Evolutionary conservation across 1,284 basidiomycete genomes (phyloP).

Genomic region (Heliocybe sulcata): DNA sequence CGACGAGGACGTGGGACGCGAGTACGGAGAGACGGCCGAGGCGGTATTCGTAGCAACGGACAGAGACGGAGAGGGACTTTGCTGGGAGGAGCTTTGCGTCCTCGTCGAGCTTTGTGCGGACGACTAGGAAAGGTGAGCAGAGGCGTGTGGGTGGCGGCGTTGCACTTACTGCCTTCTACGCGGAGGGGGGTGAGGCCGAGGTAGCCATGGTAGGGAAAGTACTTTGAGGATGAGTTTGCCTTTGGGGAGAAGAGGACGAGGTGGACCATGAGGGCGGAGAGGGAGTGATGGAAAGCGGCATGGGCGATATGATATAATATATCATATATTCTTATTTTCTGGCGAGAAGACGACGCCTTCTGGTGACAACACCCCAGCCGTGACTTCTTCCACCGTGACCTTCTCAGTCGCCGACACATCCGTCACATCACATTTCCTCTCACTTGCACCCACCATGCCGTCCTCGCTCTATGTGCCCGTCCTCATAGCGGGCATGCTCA

Average conservation of each 20-base stretch:
- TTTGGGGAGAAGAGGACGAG: slow-evolving; percentile 48
- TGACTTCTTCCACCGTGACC: background rate
- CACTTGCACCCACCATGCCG: slow-evolving; percentile 18
- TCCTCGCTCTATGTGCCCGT: slow-evolving; percentile 34
- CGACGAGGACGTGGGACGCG: slow-evolving; percentile 58
- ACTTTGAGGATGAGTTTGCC: slow-evolving; percentile 63
- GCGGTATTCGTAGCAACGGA: slow-evolving; percentile 75
- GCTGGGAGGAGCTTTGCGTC: slow-evolving; percentile 61
- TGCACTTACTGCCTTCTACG: slow-evolving; percentile 61
- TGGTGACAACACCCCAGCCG: background rate
- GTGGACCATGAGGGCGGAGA: slow-evolving; percentile 43
- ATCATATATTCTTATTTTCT: background rate
- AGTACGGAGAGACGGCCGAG: slow-evolving; percentile 47
- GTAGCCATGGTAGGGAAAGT: slow-evolving; percentile 71
- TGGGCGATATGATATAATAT: background rate
- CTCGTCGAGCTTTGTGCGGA: slow-evolving; percentile 62
- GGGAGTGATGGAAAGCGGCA: background rate
- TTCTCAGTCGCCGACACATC: background rate
- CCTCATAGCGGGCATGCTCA: slow-evolving; percentile 72
- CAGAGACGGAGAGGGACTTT: slow-evolving; percentile 54
- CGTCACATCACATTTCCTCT: slow-evolving; percentile 1
- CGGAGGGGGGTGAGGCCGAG: slow-evolving; percentile 75
- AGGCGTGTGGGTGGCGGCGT: slow-evolving; percentile 6
- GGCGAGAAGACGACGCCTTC: background rate
- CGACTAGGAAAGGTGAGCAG: slow-evolving; percentile 31